Conservation (phyloP, 202 grass and related monocot genomes). For the Setaria viridis region DNA sequence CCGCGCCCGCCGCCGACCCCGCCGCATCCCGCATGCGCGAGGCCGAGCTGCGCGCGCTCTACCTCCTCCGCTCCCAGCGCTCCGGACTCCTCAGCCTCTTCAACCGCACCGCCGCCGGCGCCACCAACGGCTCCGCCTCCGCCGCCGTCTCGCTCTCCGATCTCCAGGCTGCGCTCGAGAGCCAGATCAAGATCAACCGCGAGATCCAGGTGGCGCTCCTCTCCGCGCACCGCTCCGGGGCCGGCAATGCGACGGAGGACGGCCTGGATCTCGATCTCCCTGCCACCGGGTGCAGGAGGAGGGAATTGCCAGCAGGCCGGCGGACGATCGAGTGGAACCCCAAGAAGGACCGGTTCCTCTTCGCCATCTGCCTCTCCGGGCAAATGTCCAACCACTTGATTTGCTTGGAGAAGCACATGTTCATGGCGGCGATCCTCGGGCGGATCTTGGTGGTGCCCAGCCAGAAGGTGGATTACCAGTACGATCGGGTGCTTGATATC, state of each 20-base stretch:
- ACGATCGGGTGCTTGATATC: slow-evolving; percentile 80
- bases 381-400: slow-evolving; percentile 99
- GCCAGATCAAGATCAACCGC: slow-evolving; percentile 82
- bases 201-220: slow-evolving; percentile 80
- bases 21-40: slow-evolving; percentile 69
- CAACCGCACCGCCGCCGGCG: slow-evolving; percentile 53
- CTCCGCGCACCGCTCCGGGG: slow-evolving; percentile 59
- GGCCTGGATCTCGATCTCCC: slow-evolving; percentile 62
- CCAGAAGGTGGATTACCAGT: slow-evolving; percentile 79
- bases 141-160: slow-evolving; percentile 49
- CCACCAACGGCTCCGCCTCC: slow-evolving; percentile 43
- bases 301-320: slow-evolving; percentile 54
- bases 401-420: slow-evolving; percentile 99
- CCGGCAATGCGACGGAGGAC: slow-evolving; percentile 46
- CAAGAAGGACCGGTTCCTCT: slow-evolving; percentile 76
- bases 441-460: slow-evolving; percentile 78
- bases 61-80: slow-evolving; percentile 79
- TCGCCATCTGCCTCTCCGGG: slow-evolving; percentile 83
- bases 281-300: slow-evolving; percentile 55
- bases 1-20: slow-evolving; percentile 39
- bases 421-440: slow-evolving; percentile 78
- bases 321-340: slow-evolving; percentile 92
- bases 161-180: slow-evolving; percentile 61
- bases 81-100: slow-evolving; percentile 65
- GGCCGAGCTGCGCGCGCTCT: slow-evolving; percentile 80